These are phyloP conservation scores for Penicillium angulare DNA, from an alignment of 495 filamentous ascomycete species.

Conservation along the genomic window DNA sequence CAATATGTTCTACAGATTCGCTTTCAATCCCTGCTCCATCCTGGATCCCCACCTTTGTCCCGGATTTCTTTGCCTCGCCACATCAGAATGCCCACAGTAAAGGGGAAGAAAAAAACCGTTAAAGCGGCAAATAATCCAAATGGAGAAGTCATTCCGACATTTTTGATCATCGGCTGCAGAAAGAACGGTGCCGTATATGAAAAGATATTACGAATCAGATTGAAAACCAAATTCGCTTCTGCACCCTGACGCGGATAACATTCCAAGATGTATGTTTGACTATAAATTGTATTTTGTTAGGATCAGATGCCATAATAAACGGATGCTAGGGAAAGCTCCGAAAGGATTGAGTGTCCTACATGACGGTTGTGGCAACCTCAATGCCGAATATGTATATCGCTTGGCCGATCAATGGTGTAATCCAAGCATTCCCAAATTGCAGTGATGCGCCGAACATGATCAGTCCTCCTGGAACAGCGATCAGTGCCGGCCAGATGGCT, in stretches of 20 bases:
- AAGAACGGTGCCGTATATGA: conserved; percentile 2
- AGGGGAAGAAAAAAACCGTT: conserved; percentile 2
- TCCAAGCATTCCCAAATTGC: conserved; percentile 2
- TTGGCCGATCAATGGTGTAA: conserved; percentile 2
- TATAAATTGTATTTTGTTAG: too few relatives aligned
- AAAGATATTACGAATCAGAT: conserved; percentile 1
- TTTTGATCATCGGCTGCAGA: conserved; percentile 1
- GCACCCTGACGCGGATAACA: conserved; percentile 4
- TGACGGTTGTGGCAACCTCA: conserved; percentile 2
- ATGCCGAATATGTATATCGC: conserved; percentile 1
- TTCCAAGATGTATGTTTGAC: conserved; percentile 5
- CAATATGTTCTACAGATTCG: too few relatives aligned
- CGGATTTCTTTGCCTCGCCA: conserved; percentile 4
- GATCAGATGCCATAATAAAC: too few relatives aligned
- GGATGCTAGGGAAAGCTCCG: too few relatives aligned
- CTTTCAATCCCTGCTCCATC: conserved; percentile 3
- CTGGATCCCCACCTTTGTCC: conserved; percentile 2
- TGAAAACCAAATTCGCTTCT: conserved; percentile 5
- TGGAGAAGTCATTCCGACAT: background rate
- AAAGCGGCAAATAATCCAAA: background rate
- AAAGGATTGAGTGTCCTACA: too few relatives aligned
- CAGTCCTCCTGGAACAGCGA: background rate
- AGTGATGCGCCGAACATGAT: conserved; percentile 3
- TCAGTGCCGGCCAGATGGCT: background rate
- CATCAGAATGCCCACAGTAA: conserved; percentile 3